Base-by-base conservation (phyloP, 176 grass and related monocot genomes). In the Aegilops speltoides region DNA sequence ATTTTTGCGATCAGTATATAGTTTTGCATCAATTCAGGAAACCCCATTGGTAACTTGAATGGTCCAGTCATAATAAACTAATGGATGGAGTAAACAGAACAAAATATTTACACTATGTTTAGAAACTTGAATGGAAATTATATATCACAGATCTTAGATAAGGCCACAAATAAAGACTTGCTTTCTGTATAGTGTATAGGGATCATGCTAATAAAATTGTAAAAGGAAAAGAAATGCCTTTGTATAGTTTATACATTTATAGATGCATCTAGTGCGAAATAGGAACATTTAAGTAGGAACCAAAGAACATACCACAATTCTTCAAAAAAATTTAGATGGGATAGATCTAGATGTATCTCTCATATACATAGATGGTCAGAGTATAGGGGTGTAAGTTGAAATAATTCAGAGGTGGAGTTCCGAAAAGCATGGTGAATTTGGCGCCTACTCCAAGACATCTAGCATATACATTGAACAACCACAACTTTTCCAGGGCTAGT, bases 181-280 rank as follows among this genome's bases (percentile, higher is more conserved):
- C 1, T 46, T 19, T 29, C 45, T 60, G 2, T 81, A 65, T 22
- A 52, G 48, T 52, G 15, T 17, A 52, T 52, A 52, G 48, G 15
- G 48, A 52, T 52, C 15, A 52, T 52, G 7, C 48, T 52, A 52
- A 52, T 19, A 77, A 82, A 86, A 82, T 6, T 83, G 71, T 65
- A 20, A 10, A 29, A 64, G 38, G 56, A 52, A 31, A 60, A 84
- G 10, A 74, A 31, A 84, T 45, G 68, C 3, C 69, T 61, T 71
- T 25, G 70, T 45, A n/a, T 25, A 16, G 70, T 73, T 43, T 73
- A 73, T 16, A 54, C 6, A 54, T 54, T 54, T 19, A 19, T 7
- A 46, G 38, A 83, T 10, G 40, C 43, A 79, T 40, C 1, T 82
- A 31, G 41, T 76, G 56, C 3, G 11, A 72, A 41, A 72, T 24